phyloP scores from a whole-genome alignment of 768 basidiomycete species.

The Hygrocybe coccinea region DNA sequence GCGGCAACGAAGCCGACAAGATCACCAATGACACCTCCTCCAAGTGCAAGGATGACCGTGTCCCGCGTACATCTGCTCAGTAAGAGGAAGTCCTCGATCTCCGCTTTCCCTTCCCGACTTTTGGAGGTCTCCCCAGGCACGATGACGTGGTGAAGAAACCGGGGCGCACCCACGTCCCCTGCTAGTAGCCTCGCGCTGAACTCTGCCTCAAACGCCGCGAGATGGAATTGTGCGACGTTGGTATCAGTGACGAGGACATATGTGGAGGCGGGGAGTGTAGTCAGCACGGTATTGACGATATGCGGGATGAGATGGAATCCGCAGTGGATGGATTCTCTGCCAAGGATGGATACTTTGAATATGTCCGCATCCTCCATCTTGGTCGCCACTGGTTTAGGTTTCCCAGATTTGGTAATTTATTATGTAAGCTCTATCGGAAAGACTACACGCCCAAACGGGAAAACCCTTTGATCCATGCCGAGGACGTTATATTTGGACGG shows the following conservation, averaged over 20 bases:
- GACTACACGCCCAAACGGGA: too few species aligned
- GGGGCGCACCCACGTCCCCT: constrained; percentile 34
- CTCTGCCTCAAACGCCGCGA: constrained; percentile 59
- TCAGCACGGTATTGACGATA: constrained; percentile 70
- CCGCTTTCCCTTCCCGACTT: constrained; percentile 84
- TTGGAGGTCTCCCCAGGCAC: constrained; percentile 93
- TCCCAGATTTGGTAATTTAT: too few species aligned
- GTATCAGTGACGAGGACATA: constrained; percentile 94
- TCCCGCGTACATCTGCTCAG: constrained; percentile 86
- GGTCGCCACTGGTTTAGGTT: too few species aligned
- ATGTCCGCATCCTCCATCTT: constrained; percentile 39
- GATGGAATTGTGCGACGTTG: constrained; percentile 78
- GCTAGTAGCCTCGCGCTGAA: constrained; percentile 47
- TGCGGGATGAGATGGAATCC: constrained; percentile 90
- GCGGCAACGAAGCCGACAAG: constrained; percentile 95
- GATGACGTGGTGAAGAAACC: constrained; percentile 76
- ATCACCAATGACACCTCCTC: constrained; percentile 97
- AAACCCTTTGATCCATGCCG: too few species aligned
- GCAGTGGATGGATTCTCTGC: constrained; percentile 83
- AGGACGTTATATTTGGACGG: too few species aligned
- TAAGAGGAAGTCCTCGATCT: constrained; percentile 90
- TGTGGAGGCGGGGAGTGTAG: constrained; percentile 68
- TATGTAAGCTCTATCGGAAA: too few species aligned
- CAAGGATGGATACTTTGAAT: constrained; percentile 77
- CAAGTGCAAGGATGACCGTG: constrained; percentile 88